phyloP scores from a whole-genome alignment of 805 yeast genomes.

The Starmerella asiatica region DNA sequence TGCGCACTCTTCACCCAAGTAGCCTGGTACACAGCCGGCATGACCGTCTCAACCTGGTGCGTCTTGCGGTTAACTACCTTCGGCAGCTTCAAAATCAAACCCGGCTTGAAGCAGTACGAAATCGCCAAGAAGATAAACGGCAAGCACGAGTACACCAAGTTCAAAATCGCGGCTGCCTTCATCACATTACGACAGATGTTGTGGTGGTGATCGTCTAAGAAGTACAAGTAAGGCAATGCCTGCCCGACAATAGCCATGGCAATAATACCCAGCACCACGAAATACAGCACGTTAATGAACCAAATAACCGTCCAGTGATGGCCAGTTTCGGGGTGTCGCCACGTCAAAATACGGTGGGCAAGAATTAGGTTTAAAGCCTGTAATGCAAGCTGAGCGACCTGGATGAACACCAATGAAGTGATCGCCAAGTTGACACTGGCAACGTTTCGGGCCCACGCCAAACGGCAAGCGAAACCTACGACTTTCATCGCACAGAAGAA shows the following conservation, averaged over 20 bases:
- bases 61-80: constrained; percentile 15
- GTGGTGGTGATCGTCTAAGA: constrained; percentile 34
- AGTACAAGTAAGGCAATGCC: constrained; percentile 45
- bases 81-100: constrained; percentile 28
- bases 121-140: constrained; percentile 37
- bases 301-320: constrained; percentile 38
- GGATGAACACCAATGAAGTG: constrained; percentile 41
- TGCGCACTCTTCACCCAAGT: constrained; percentile 63
- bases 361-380: constrained; percentile 48
- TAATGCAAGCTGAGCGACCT: constrained; percentile 45
- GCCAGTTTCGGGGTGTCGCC: constrained; percentile 67
- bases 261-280: constrained; percentile 43
- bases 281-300: constrained; percentile 38
- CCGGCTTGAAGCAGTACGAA: constrained; percentile 45
- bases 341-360: constrained; percentile 61
- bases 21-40: constrained; percentile 39
- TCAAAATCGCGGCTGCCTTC: constrained; percentile 38
- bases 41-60: constrained; percentile 26
- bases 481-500: constrained; percentile 41
- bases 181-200: constrained; percentile 42
- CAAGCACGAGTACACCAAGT: constrained; percentile 39
- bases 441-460: constrained; percentile 45
- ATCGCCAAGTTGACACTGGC: constrained; percentile 38
- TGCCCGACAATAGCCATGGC: constrained; percentile 59
- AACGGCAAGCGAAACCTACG: constrained; percentile 47